These are phyloP conservation scores for Yamadazyma atlantica DNA, from an alignment of 1,139 yeast species.

Conservation along the genomic window DNA sequence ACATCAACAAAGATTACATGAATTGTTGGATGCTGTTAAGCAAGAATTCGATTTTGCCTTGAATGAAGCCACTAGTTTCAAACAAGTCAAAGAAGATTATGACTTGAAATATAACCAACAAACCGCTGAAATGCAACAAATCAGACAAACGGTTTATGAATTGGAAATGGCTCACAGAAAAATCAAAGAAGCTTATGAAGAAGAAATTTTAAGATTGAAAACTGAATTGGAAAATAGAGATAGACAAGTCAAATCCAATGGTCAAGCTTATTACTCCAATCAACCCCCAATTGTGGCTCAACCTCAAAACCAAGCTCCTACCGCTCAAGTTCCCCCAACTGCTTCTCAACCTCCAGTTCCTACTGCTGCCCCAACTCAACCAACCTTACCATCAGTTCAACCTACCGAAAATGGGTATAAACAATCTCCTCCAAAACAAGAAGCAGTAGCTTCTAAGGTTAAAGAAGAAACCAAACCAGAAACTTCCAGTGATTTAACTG, in stretches of 20 bases:
- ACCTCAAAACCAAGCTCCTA: slow-evolving; percentile 16
- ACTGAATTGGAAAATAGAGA: slow-evolving; percentile 81
- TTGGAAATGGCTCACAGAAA: slow-evolving; percentile 92
- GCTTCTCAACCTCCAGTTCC: slow-evolving; percentile 9
- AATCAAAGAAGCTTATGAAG: slow-evolving; percentile 95
- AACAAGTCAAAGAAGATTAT: slow-evolving; percentile 91
- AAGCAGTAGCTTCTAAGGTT: slow-evolving; percentile 7
- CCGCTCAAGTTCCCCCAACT: too few relatives aligned
- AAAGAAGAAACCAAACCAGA: slow-evolving; percentile 21
- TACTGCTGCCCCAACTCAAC: slow-evolving; percentile 6
- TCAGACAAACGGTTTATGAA: slow-evolving; percentile 90
- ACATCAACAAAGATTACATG: slow-evolving; percentile 60
- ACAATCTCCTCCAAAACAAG: slow-evolving; percentile 13
- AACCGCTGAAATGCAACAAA: slow-evolving; percentile 91
- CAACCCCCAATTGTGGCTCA: slow-evolving; percentile 27
- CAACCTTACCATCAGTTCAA: slow-evolving; percentile 7
- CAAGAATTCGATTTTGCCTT: slow-evolving; percentile 87
- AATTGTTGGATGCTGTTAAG: slow-evolving; percentile 87
- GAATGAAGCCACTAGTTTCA: slow-evolving; percentile 82
- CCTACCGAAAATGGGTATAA: slow-evolving; percentile 11
- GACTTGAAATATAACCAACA: slow-evolving; percentile 91
- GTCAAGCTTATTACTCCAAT: slow-evolving; percentile 17
- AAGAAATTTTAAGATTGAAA: slow-evolving; percentile 82
- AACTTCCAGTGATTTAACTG: slow-evolving; percentile 35
- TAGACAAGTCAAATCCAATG: slow-evolving; percentile 36